A percentile compares a stretch with the other conserved stretches of the same genome.
phyloP scores from a whole-genome alignment of 2,329 filamentous ascomycete genomes.

The Rosellinia necatrix region DNA sequence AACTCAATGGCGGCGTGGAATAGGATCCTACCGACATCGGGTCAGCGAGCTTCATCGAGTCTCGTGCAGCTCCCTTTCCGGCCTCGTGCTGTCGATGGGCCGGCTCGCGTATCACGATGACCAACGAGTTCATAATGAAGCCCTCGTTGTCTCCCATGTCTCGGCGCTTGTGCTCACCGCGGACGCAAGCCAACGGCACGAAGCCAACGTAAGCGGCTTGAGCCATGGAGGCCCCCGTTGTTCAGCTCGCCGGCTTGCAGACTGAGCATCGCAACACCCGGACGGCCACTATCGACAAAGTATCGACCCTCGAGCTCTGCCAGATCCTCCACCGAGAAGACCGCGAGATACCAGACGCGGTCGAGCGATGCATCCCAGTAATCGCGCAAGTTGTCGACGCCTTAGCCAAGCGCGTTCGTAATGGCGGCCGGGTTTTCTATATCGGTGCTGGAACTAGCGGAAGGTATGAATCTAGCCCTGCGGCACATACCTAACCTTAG shows the following conservation, averaged over 20 bases:
- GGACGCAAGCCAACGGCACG: background rate
- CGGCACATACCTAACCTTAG: background rate
- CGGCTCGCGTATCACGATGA: no score
- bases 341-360: conserved; percentile 4
- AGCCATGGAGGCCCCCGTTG: conserved; percentile 1
- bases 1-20: background rate
- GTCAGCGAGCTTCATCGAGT: no score
- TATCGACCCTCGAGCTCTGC: conserved; percentile 17
- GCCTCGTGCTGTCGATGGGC: no score
- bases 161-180: background rate
- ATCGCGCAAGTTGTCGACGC: conserved; percentile 17
- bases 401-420: conserved; percentile 19
- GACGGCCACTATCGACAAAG: conserved; percentile 9
- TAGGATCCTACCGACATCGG: no score
- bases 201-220: background rate
- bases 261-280: conserved; percentile 15
- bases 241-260: conserved; percentile 19
- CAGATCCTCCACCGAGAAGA: conserved; percentile 18
- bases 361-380: conserved; percentile 14
- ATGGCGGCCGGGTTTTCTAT: conserved; percentile 23
- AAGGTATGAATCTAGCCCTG: conserved; percentile 9
- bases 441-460: conserved; percentile 23
- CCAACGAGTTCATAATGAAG: background rate
- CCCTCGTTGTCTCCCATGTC: background rate
- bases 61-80: no score